These are phyloP conservation scores for Heritiera fomes DNA, from an alignment of 345 rosid genomes.

Conservation along the genomic window DNA sequence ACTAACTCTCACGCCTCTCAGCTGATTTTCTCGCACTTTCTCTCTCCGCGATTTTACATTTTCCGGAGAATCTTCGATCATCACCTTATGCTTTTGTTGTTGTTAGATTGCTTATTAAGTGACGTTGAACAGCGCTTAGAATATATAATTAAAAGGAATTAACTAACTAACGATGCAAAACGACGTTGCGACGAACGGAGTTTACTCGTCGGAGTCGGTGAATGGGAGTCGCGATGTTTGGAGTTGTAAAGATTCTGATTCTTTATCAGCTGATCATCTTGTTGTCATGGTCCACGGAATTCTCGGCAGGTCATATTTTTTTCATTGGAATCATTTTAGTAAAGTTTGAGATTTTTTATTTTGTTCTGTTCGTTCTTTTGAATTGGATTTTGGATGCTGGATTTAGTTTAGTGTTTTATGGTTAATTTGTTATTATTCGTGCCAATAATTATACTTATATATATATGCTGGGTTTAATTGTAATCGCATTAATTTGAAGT, in stretches of 20 bases:
- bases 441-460: background rate
- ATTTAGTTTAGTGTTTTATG: background rate
- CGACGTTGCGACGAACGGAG: conserved; percentile 35
- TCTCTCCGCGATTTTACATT: background rate
- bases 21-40: conserved; percentile 18
- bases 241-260: conserved; percentile 59
- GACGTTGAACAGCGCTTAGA: background rate
- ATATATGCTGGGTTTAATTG: background rate
- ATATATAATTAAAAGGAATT: background rate
- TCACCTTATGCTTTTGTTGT: background rate
- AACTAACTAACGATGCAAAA: conserved; percentile 30
- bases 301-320: conserved; percentile 67
- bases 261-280: conserved; percentile 87
- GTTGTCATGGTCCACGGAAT: conserved; percentile 97
- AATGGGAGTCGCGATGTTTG: conserved; percentile 75
- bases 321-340: background rate
- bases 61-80: conserved; percentile 3
- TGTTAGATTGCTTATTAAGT: background rate
- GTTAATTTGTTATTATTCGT: background rate
- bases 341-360: background rate
- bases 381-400: background rate
- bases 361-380: background rate
- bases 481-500: conserved; percentile 1
- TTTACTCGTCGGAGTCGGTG: conserved; percentile 63
- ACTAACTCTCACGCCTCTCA: background rate